A percentile compares a stretch with the other conserved stretches of the same genome.
These are phyloP conservation scores for Linanthus parryae DNA, from an alignment of 148 eudicot genomes.

Conservation along the genomic window DNA sequence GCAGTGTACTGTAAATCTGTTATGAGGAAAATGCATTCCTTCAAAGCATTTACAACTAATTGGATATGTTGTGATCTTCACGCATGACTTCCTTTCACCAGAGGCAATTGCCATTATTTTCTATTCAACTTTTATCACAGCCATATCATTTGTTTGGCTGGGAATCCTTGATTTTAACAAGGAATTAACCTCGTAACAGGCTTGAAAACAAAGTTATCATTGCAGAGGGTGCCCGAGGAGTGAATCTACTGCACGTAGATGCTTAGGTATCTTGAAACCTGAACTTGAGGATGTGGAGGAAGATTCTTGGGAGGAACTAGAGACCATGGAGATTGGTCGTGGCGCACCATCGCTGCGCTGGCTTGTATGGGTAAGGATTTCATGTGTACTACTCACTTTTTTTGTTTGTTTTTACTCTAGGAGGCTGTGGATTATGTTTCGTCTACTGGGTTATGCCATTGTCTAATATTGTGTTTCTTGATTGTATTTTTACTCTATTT, in stretches of 20 bases:
- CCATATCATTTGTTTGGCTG: conserved; percentile 16
- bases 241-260: conserved; percentile 57
- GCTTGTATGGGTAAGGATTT: conserved; percentile 87
- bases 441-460: background rate
- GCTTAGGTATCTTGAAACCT: conserved; percentile 62
- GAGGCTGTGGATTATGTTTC: background rate
- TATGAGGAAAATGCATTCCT: background rate
- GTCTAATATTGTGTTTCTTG: background rate
- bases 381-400: background rate
- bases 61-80: no score
- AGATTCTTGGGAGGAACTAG: conserved; percentile 98
- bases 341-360: conserved; percentile 75
- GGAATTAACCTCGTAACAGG: conserved; percentile 32
- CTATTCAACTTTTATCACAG: background rate
- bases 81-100: background rate
- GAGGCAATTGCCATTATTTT: background rate
- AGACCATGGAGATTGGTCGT: conserved; percentile 43
- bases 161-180: conserved; percentile 28
- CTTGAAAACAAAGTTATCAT: conserved; percentile 42
- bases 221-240: conserved; percentile 95
- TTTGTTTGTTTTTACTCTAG: background rate
- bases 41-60: background rate
- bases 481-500: background rate
- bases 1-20: background rate
- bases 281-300: conserved; percentile 51